A percentile compares a stretch with the other conserved stretches of the same genome.
phyloP scores from a whole-genome alignment of 2,329 filamentous ascomycete species.

The Canariomyces notabilis region DNA sequence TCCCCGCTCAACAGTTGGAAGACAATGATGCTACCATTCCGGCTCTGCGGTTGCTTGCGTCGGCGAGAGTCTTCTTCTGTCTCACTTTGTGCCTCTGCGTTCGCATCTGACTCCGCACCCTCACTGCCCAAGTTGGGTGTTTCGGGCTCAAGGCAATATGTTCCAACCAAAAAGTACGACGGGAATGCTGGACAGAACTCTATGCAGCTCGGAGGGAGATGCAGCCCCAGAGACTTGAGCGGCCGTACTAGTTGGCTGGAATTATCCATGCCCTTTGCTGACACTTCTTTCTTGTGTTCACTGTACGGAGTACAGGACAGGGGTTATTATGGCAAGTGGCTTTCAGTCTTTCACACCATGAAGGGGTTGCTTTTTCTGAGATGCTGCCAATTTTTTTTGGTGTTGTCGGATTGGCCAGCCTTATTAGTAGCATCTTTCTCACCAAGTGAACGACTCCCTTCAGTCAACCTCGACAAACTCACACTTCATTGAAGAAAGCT shows the following conservation, averaged over 20 bases:
- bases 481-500: background rate
- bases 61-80: conserved; percentile 23
- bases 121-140: conserved; percentile 9
- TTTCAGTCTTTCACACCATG: conserved; percentile 2
- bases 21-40: conserved; percentile 69
- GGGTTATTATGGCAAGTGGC: background rate
- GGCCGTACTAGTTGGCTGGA: conserved; percentile 34
- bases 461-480: background rate
- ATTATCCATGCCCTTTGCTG: conserved; percentile 14
- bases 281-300: conserved; percentile 1
- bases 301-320: background rate
- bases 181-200: conserved; percentile 62
- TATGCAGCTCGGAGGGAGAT: conserved; percentile 72
- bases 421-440: background rate
- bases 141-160: conserved; percentile 66
- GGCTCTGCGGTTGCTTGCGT: conserved; percentile 47
- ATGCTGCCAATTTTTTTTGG: conserved; percentile 9
- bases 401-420: conserved; percentile 12
- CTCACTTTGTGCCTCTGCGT: too few relatives aligned
- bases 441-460: background rate
- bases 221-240: conserved; percentile 47
- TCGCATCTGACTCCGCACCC: conserved; percentile 21
- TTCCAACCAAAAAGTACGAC: conserved; percentile 72
- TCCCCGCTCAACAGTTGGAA: conserved; percentile 50
- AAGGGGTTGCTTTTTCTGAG: conserved; percentile 18